These are phyloP conservation scores for Cenchrus fungigraminus DNA, from an alignment of 176 grass and related monocot genomes.

Conservation along the genomic window DNA sequence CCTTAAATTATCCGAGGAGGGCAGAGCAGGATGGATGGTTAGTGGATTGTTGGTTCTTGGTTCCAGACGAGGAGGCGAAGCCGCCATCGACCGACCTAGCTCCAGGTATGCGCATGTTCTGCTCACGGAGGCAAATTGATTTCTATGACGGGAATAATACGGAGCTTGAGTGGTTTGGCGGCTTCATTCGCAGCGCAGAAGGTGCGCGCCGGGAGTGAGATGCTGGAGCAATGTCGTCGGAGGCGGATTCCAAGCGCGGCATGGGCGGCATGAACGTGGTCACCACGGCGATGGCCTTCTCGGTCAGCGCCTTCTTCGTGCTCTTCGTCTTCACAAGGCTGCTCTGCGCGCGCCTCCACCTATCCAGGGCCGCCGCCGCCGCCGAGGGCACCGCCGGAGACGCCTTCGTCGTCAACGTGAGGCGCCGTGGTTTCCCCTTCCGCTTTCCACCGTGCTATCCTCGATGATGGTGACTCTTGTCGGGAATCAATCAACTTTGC, in stretches of 20 bases:
- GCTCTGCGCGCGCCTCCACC: conserved; percentile 70
- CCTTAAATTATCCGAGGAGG: neutral
- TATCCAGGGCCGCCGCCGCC: conserved; percentile 36
- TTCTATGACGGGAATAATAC: neutral
- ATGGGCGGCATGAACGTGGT: conserved; percentile 59
- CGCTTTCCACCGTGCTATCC: neutral
- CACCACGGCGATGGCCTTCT: conserved; percentile 81
- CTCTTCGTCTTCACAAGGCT: conserved; percentile 80
- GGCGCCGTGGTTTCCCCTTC: neutral
- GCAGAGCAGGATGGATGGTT: neutral
- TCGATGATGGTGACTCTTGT: neutral
- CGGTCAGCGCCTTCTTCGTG: conserved; percentile 75
- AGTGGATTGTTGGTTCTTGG: neutral
- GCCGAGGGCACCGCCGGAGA: conserved; percentile 17
- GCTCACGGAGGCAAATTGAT: neutral
- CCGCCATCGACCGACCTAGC: neutral
- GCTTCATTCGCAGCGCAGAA: neutral
- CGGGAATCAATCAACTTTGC: neutral
- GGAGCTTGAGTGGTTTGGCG: neutral
- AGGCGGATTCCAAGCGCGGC: conserved; percentile 20
- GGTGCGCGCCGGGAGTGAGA: neutral
- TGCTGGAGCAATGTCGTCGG: conserved; percentile 39
- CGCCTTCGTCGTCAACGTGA: conserved; percentile 40
- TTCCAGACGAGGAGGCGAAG: neutral
- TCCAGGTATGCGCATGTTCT: neutral